Conservation (phyloP, 202 grass and related monocot genomes). For the Elaeis oleifera region DNA sequence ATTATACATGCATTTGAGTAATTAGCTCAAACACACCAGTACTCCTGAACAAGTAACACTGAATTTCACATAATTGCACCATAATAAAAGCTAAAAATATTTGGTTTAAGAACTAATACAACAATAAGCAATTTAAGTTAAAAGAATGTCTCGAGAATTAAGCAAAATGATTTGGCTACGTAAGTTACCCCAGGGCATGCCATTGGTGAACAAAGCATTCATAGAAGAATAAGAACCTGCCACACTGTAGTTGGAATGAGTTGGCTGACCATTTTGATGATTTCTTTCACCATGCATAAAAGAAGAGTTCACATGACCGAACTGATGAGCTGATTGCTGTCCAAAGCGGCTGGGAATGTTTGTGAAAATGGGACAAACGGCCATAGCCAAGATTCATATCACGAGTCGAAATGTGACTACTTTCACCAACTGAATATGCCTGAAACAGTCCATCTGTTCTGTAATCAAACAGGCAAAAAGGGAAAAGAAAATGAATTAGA, state of each 20-base stretch:
- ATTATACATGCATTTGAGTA: too few relatives aligned
- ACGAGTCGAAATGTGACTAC: slow-evolving; percentile 29
- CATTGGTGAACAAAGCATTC: slow-evolving; percentile 25
- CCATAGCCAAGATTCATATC: slow-evolving; percentile 42
- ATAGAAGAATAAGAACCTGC: slow-evolving; percentile 35
- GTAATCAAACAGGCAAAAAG: slow-evolving; percentile 29
- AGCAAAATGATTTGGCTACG: not conserved
- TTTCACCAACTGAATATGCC: slow-evolving; percentile 41
- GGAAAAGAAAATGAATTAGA: slow-evolving; percentile 9
- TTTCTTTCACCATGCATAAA: slow-evolving; percentile 31
- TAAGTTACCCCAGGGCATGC: slow-evolving; percentile 64
- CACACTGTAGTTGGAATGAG: slow-evolving; percentile 41
- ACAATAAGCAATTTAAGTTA: slow-evolving; percentile 7
- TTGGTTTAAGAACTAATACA: not conserved
- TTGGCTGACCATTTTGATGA: slow-evolving; percentile 35
- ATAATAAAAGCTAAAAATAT: too few relatives aligned
- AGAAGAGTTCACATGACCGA: slow-evolving; percentile 46
- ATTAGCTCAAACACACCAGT: too few relatives aligned
- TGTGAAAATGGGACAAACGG: slow-evolving; percentile 43
- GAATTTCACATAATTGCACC: too few relatives aligned
- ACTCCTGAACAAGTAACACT: too few relatives aligned
- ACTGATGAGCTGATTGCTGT: slow-evolving; percentile 51
- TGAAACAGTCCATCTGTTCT: slow-evolving; percentile 48
- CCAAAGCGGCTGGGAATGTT: slow-evolving; percentile 41
- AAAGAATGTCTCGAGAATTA: not conserved